These are phyloP conservation scores for Gryganskiella cystojenkinii DNA, from an alignment of 192 early-diverging fungal species.

Conservation along the genomic window DNA sequence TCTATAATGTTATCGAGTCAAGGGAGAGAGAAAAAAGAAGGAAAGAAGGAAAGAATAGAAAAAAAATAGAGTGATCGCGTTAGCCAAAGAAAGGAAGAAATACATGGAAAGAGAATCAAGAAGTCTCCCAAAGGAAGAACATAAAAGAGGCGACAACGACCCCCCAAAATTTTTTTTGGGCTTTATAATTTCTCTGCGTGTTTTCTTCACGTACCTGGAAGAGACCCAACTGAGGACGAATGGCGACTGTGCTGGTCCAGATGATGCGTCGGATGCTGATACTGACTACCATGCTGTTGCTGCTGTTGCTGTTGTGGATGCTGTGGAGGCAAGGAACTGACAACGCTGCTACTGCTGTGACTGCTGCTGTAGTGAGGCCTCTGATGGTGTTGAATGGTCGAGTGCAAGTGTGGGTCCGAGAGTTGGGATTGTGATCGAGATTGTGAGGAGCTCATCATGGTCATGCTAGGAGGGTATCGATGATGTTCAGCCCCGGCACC, in stretches of 20 bases:
- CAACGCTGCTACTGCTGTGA: too few species aligned
- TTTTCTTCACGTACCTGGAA: slow-evolving; percentile 22
- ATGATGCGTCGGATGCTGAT: too few species aligned
- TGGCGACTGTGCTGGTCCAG: slow-evolving; percentile 28
- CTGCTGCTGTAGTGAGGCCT: background rate
- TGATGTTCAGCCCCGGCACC: background rate
- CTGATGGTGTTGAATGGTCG: background rate
- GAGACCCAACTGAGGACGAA: slow-evolving; percentile 25
- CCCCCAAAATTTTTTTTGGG: background rate
- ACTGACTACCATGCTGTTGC: too few species aligned
- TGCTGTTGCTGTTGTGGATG: too few species aligned
- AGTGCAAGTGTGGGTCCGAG: too few species aligned
- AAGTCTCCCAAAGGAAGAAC: background rate
- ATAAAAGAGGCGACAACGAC: background rate
- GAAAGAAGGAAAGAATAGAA: background rate
- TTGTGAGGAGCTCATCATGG: background rate
- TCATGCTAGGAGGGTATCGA: too few species aligned
- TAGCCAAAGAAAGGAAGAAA: background rate
- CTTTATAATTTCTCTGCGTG: background rate
- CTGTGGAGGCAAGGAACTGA: too few species aligned
- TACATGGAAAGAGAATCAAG: too few species aligned
- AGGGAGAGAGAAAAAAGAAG: background rate
- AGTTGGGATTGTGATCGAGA: too few species aligned
- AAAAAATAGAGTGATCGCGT: background rate
- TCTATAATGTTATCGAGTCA: slow-evolving; percentile 12